A percentile compares a stretch with the other conserved stretches of the same genome.
Conservation (phyloP, 148 eudicot genomes). For the Hydrangea macrophylla region DNA sequence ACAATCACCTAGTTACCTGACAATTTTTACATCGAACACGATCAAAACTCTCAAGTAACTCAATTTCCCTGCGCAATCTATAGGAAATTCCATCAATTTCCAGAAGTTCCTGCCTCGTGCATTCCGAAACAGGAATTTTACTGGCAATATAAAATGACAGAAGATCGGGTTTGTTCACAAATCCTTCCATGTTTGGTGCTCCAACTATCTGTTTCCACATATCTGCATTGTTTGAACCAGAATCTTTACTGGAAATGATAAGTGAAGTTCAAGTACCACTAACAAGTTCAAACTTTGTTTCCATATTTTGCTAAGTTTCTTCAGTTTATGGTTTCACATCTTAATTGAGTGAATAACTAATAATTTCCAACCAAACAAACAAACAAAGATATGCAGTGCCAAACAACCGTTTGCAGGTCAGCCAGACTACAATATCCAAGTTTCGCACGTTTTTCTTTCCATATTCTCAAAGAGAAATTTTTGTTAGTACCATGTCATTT, state of each 20-base stretch:
- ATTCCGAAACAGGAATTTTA: conserved; percentile 86
- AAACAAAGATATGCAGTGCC: background rate
- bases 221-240: conserved; percentile 46
- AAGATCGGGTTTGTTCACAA: conserved; percentile 64
- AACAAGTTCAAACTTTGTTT: conserved; percentile 1
- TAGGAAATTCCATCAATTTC: conserved; percentile 90
- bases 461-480: no score
- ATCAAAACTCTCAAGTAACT: conserved; percentile 83
- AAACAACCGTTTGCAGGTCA: background rate
- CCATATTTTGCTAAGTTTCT: background rate
- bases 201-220: conserved; percentile 88
- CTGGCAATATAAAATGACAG: conserved; percentile 86
- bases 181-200: conserved; percentile 66
- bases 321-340: background rate
- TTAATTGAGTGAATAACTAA: background rate
- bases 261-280: background rate
- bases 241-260: background rate
- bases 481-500: no score
- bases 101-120: conserved; percentile 89
- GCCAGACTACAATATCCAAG: background rate
- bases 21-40: conserved; percentile 76
- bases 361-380: background rate
- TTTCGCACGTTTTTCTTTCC: background rate
- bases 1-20: conserved; percentile 57
- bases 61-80: conserved; percentile 82